phyloP scores from a whole-genome alignment of 2,329 filamentous ascomycete genomes.

The Paecilomyces formosus region DNA sequence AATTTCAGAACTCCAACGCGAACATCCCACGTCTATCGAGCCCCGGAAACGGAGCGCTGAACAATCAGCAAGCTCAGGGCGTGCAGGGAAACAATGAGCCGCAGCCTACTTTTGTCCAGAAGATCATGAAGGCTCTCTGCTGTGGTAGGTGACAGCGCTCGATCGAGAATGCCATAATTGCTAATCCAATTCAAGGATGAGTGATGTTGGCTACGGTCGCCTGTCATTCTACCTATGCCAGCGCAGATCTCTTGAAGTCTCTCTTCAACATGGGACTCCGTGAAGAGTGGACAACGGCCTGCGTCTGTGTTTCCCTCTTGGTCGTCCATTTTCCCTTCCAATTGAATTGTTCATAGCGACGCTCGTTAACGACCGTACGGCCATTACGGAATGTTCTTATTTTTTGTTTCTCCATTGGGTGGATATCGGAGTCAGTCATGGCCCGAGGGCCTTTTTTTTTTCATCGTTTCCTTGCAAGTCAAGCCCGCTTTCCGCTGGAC shows the following conservation, averaged over 20 bases:
- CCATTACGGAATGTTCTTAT: background rate
- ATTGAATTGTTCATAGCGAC: background rate
- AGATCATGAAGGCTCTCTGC: slow-evolving; percentile 87
- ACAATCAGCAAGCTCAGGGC: slow-evolving; percentile 48
- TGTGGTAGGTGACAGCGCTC: slow-evolving; percentile 55
- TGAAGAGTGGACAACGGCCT: background rate
- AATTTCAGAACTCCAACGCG: slow-evolving; percentile 92
- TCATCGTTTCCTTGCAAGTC: slow-evolving; percentile 6
- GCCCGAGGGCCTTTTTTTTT: slow-evolving; percentile 5
- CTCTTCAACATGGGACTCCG: background rate
- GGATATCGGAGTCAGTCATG: slow-evolving; percentile 9
- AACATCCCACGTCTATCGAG: slow-evolving; percentile 65
- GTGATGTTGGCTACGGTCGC: slow-evolving; percentile 5
- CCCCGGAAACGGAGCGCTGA: slow-evolving; percentile 51
- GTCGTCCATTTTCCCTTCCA: background rate
- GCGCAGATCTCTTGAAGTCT: background rate
- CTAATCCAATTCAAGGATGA: slow-evolving; percentile 25
- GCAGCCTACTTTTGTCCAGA: slow-evolving; percentile 77
- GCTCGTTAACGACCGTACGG: background rate
- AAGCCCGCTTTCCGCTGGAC: slow-evolving; percentile 3
- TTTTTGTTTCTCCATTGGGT: slow-evolving; percentile 10
- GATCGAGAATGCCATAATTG: slow-evolving; percentile 2
- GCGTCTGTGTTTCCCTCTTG: background rate
- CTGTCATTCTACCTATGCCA: background rate
- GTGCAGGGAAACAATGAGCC: slow-evolving; percentile 55